Conservation (phyloP, 371 early-diverging fungal species). For the Actinomortierella ambigua region DNA sequence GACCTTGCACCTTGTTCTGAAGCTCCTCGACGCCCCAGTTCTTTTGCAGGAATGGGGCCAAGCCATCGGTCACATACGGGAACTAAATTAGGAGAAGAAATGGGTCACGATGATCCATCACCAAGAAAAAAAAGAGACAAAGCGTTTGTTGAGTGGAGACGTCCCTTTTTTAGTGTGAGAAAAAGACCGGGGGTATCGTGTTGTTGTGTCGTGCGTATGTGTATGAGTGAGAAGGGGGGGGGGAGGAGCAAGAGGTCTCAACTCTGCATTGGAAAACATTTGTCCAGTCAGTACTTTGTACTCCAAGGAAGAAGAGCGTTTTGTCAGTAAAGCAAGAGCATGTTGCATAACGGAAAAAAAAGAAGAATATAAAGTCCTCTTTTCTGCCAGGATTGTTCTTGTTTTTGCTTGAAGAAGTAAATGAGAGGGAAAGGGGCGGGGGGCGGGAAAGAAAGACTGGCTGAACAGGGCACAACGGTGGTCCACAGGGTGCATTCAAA, state of each 20-base stretch:
- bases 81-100: conserved; percentile 53
- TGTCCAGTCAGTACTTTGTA: too few species aligned
- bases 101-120: too few species aligned
- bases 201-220: conserved; percentile 18
- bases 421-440: neutral
- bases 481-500: too few species aligned
- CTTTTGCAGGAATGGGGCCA: conserved; percentile 67
- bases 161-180: neutral
- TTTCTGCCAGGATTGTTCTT: too few species aligned
- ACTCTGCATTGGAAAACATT: too few species aligned
- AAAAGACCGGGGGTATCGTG: too few species aligned
- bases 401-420: neutral
- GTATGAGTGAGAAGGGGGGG: conserved; percentile 4
- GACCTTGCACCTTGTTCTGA: conserved; percentile 60
- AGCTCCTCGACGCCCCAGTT: conserved; percentile 70
- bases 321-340: neutral
- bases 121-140: neutral
- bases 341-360: too few species aligned
- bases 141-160: neutral
- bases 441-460: neutral
- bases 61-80: conserved; percentile 73
- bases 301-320: too few species aligned
- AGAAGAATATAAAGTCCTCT: too few species aligned
- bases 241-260: conserved; percentile 5
- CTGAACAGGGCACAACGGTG: neutral